Evolutionary conservation across 441 rosid species (phyloP).

Genomic region (Dalechampia spathulata): DNA sequence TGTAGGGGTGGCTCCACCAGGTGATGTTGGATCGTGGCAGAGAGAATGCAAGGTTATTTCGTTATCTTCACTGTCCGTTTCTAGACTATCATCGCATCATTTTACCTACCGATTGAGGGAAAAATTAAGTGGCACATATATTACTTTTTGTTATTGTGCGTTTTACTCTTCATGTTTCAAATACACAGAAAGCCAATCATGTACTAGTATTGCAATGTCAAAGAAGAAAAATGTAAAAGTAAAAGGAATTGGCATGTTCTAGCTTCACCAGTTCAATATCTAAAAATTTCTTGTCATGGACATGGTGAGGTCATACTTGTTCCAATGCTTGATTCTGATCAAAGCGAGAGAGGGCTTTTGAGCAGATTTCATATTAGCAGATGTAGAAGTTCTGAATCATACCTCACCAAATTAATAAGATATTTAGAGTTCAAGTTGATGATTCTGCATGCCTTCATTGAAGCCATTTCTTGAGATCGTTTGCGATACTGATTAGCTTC

Average conservation of each 20-base stretch:
- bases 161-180: no score
- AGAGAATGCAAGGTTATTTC: conserved; percentile 62
- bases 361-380: background rate
- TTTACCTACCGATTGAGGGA: background rate
- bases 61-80: background rate
- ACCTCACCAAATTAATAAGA: background rate
- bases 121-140: background rate
- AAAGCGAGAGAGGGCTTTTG: background rate
- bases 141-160: background rate
- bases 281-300: background rate
- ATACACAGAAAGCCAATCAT: no score
- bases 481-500: background rate
- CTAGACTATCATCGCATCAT: background rate
- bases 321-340: background rate
- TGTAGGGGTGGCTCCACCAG: conserved; percentile 72
- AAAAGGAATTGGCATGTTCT: background rate
- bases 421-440: background rate
- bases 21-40: conserved; percentile 87
- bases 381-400: background rate
- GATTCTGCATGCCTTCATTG: background rate
- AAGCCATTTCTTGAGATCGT: background rate
- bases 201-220: background rate
- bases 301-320: background rate
- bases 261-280: background rate
- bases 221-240: background rate